Percentiles rank a stretch among this genome's conserved stretches.
Evolutionary conservation across 2,329 filamentous ascomycete species (phyloP).

Genomic region (Neobulgaria alba): DNA sequence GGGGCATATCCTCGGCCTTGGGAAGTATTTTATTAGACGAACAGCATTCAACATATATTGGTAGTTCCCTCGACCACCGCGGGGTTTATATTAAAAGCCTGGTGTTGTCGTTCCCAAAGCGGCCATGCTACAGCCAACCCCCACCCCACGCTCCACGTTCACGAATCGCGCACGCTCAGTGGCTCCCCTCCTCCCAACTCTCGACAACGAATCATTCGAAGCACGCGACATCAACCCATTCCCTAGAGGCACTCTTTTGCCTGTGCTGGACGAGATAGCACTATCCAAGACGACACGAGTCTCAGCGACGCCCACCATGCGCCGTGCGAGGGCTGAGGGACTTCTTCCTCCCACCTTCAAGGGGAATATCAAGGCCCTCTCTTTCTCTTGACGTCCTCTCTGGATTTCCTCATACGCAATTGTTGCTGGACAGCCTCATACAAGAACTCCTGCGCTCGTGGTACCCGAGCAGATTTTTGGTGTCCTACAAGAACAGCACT

Average conservation of each 20-base stretch:
- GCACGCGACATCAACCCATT: conserved; percentile 11
- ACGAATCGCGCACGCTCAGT: background rate
- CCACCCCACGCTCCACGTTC: conserved; percentile 1
- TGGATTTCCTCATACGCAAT: background rate
- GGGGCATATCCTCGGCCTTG: too few relatives aligned
- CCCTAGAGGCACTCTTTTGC: conserved; percentile 2
- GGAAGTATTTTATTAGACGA: too few relatives aligned
- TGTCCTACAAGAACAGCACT: background rate
- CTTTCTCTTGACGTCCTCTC: background rate
- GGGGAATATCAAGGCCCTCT: background rate
- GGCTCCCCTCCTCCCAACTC: conserved; percentile 1
- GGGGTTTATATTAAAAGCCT: too few relatives aligned
- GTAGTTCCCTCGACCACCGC: too few relatives aligned
- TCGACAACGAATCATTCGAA: conserved; percentile 6
- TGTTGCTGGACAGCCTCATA: background rate
- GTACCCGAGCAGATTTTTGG: background rate
- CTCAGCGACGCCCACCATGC: background rate
- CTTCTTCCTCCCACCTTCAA: background rate
- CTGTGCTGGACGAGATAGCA: background rate
- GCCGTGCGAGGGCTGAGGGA: background rate
- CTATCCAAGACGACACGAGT: conserved; percentile 3
- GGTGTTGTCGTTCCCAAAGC: too few relatives aligned
- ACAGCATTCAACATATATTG: too few relatives aligned
- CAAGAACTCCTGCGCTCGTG: background rate
- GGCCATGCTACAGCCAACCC: too few relatives aligned